Conservation (phyloP, 2,329 filamentous ascomycete species). For the Pseudocercospora eumusae region DNA sequence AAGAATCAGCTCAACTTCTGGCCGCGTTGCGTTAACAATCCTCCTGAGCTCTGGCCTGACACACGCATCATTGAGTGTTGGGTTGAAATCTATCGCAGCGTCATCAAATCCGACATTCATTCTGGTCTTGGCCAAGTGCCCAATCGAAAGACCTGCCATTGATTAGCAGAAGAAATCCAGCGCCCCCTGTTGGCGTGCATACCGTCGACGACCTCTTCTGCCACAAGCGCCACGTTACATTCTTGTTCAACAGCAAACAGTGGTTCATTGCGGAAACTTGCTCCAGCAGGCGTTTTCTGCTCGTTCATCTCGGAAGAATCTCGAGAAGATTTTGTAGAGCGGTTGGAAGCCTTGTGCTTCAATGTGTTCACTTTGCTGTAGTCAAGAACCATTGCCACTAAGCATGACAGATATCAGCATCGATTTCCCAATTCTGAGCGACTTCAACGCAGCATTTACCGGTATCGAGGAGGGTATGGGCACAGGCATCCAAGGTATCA, state of each 20-base stretch:
- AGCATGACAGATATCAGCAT: neutral
- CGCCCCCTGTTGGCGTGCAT: neutral
- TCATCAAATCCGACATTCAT: conserved; percentile 27
- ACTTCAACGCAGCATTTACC: neutral
- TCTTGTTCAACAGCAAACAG: conserved; percentile 26
- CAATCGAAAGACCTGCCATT: conserved; percentile 14
- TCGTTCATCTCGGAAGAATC: conserved; percentile 9
- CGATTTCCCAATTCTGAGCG: neutral
- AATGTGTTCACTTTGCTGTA: conserved; percentile 27
- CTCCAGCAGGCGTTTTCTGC: conserved; percentile 17
- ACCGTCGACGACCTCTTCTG: conserved; percentile 29
- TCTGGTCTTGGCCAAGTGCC: conserved; percentile 20
- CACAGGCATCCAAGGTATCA: conserved; percentile 30
- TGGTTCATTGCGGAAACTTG: conserved; percentile 17
- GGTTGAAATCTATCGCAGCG: conserved; percentile 5
- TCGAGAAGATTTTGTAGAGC: conserved; percentile 17
- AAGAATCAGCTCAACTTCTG: conserved; percentile 41
- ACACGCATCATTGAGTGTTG: conserved; percentile 2
- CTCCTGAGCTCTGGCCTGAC: conserved; percentile 16
- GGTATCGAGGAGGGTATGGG: conserved; percentile 26
- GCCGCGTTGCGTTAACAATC: conserved; percentile 24
- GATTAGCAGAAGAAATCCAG: neutral
- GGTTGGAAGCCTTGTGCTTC: conserved; percentile 12
- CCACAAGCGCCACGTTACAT: conserved; percentile 24
- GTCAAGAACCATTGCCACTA: conserved; percentile 28